Conservation (phyloP, 148 eudicot species). For the Rhododendron mucronatum region DNA sequence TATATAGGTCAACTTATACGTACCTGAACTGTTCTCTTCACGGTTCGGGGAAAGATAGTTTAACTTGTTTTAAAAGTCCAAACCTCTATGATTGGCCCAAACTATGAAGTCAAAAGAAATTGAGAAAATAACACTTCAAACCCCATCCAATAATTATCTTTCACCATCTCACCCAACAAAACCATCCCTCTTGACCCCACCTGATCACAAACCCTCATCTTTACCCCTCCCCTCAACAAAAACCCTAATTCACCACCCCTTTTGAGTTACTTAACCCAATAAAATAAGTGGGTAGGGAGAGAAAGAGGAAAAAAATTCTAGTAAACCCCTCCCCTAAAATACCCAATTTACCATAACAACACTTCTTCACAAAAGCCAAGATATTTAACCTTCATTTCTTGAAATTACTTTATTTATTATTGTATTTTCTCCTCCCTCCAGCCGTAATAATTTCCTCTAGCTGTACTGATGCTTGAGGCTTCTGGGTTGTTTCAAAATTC, state of each 20-base stretch:
- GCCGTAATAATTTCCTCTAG: conserved; percentile 2
- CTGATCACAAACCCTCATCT: conserved; percentile 3
- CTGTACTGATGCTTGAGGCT: conserved; percentile 9
- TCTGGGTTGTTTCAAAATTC: conserved; percentile 6
- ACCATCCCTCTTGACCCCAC: background rate
- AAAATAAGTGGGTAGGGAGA: background rate
- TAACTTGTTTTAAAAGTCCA: background rate
- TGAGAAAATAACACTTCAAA: background rate
- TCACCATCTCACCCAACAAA: background rate
- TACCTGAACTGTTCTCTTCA: too few species aligned
- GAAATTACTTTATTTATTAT: background rate
- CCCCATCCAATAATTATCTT: background rate
- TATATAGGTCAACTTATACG: background rate
- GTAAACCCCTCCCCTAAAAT: background rate
- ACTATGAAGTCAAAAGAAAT: background rate
- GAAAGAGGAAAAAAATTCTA: background rate
- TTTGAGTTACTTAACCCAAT: conserved; percentile 4
- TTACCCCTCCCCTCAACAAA: conserved; percentile 2
- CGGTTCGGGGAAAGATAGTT: background rate
- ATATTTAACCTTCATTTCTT: background rate
- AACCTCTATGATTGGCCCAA: background rate
- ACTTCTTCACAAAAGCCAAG: background rate
- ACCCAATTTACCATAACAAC: conserved; percentile 11
- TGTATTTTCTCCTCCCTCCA: background rate
- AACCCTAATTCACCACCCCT: conserved; percentile 11